Conservation (phyloP, 2,329 filamentous ascomycete species). For the Cryphonectria nitschkei region DNA sequence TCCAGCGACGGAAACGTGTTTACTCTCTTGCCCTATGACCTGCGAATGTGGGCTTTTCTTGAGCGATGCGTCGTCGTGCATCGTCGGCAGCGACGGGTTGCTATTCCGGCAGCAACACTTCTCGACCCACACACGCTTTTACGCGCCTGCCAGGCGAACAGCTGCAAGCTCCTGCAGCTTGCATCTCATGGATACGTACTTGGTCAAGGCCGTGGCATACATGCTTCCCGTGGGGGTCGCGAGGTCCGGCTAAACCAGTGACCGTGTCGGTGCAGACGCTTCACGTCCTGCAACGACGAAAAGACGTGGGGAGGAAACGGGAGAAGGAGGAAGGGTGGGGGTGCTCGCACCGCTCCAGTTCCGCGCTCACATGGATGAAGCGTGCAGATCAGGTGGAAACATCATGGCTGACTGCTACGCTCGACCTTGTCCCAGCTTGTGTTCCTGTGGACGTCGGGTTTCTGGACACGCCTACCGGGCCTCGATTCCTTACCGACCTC, state of each 20-base stretch:
- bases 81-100: constrained; percentile 10
- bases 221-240: neutral
- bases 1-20: neutral
- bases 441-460: neutral
- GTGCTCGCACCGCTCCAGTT: neutral
- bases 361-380: neutral
- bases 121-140: neutral
- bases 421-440: neutral
- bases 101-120: neutral
- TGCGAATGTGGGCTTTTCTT: too few relatives aligned
- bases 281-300: neutral
- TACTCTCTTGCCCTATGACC: neutral
- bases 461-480: neutral
- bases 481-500: neutral
- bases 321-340: neutral
- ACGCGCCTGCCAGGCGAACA: neutral
- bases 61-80: neutral
- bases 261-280: neutral
- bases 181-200: neutral
- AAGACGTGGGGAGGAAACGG: neutral
- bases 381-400: neutral
- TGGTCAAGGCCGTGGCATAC: neutral
- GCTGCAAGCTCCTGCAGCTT: neutral
- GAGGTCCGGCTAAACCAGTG: neutral
- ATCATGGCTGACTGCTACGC: neutral